Conservation (phyloP, 768 basidiomycete genomes). For the Termitomyces sp. region DNA sequence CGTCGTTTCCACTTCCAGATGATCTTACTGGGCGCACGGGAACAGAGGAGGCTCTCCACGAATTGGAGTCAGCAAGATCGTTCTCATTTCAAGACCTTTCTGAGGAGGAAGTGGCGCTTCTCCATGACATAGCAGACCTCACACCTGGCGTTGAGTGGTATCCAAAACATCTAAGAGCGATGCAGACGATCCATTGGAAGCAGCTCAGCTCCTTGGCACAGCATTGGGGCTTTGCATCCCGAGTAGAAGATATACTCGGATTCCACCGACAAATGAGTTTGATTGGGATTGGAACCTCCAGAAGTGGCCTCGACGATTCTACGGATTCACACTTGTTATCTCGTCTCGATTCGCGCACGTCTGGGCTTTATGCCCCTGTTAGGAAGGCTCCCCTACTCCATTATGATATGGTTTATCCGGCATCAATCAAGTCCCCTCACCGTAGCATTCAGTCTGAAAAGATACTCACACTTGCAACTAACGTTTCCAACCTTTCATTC, state of each 20-base stretch:
- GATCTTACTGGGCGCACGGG: constrained; percentile 41
- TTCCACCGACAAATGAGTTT: constrained; percentile 15
- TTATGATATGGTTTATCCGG: background rate
- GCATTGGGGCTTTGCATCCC: constrained; percentile 23
- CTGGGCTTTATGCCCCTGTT: background rate
- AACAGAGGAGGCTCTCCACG: constrained; percentile 37
- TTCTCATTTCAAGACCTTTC: constrained; percentile 37
- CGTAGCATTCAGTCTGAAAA: background rate
- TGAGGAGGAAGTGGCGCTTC: constrained; percentile 23
- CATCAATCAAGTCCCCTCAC: background rate
- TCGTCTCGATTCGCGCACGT: background rate
- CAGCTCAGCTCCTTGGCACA: constrained; percentile 23
- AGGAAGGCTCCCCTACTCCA: background rate
- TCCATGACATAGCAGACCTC: constrained; percentile 29
- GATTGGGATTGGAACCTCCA: constrained; percentile 1
- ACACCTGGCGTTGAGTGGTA: constrained; percentile 34
- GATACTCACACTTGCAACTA: background rate
- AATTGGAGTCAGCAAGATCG: constrained; percentile 32
- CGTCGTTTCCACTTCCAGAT: constrained; percentile 37
- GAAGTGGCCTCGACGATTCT: background rate
- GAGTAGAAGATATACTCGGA: constrained; percentile 24
- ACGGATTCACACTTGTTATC: background rate
- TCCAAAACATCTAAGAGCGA: constrained; percentile 29
- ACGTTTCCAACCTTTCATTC: background rate
- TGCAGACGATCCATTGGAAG: constrained; percentile 39